These are phyloP conservation scores for Cyphellophora attinorum DNA, from an alignment of 2,329 filamentous ascomycete species.

Conservation along the genomic window DNA sequence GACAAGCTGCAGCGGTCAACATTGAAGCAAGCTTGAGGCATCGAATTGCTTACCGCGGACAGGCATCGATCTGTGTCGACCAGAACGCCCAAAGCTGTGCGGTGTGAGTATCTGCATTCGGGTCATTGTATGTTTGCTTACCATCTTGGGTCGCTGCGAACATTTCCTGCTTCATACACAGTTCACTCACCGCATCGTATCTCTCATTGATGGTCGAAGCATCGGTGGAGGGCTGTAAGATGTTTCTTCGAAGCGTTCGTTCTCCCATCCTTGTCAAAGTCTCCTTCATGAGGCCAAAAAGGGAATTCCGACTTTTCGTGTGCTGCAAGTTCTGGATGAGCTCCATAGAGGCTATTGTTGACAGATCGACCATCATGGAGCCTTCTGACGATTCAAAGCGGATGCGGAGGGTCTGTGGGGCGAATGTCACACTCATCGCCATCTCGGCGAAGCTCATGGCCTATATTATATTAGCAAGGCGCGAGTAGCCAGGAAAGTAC, in stretches of 20 bases:
- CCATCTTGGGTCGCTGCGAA: conserved; percentile 67
- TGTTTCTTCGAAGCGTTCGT: conserved; percentile 71
- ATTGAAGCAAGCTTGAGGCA: not conserved
- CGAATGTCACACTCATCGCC: conserved; percentile 58
- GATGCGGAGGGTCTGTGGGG: conserved; percentile 71
- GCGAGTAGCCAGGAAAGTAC: too few species aligned
- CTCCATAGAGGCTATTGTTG: conserved; percentile 78
- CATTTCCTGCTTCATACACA: conserved; percentile 74
- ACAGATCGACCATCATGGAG: conserved; percentile 90
- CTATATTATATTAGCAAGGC: too few species aligned
- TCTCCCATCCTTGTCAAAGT: conserved; percentile 83
- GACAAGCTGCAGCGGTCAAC: conserved; percentile 51
- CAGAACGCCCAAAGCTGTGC: conserved; percentile 60
- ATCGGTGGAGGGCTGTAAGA: conserved; percentile 79
- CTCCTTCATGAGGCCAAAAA: conserved; percentile 78
- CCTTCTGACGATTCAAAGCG: conserved; percentile 81
- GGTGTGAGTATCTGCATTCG: conserved; percentile 8
- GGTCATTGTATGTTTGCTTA: conserved; percentile 22
- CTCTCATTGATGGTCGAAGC: conserved; percentile 57
- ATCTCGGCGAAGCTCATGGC: conserved; percentile 72
- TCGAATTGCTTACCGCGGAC: conserved; percentile 40
- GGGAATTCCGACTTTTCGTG: conserved; percentile 66
- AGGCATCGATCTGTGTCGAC: conserved; percentile 72
- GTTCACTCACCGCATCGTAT: conserved; percentile 74
- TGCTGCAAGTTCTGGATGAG: conserved; percentile 79